A percentile compares a stretch with the other conserved stretches of the same genome.
phyloP scores from a whole-genome alignment of 352 stramenopile species.

The Blastocystis sp. region DNA sequence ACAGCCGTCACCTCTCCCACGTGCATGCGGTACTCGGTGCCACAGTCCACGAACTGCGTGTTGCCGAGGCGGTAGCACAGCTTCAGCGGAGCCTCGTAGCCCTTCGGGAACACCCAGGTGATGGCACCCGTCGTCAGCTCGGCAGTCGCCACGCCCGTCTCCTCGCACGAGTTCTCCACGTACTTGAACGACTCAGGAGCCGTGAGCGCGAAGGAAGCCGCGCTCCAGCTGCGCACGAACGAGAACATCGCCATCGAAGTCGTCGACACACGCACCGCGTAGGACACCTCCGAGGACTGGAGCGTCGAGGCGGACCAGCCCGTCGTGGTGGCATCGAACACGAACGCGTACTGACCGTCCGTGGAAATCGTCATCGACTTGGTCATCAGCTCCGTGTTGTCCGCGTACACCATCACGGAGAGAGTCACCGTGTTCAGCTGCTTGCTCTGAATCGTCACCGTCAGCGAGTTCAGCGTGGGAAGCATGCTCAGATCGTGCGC shows the following conservation, averaged over 20 bases:
- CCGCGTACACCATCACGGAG: background rate
- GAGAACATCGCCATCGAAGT: background rate
- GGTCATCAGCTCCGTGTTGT: background rate
- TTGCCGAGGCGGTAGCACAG: slow-evolving; percentile 12
- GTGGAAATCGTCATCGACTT: background rate
- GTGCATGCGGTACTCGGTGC: slow-evolving; percentile 19
- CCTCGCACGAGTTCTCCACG: background rate
- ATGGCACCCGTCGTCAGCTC: background rate
- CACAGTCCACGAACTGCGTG: background rate
- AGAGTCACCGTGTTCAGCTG: slow-evolving; percentile 1
- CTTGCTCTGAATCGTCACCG: background rate
- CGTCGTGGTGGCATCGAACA: background rate
- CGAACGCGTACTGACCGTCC: background rate
- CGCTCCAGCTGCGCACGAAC: background rate
- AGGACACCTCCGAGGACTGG: background rate
- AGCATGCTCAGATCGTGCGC: background rate
- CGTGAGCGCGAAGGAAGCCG: background rate
- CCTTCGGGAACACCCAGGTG: slow-evolving; percentile 10
- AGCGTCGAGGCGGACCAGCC: background rate
- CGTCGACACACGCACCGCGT: background rate
- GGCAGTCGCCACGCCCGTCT: background rate
- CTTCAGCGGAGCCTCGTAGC: background rate
- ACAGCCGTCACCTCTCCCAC: slow-evolving; percentile 36
- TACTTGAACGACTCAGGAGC: slow-evolving; percentile 22
- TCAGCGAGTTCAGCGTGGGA: background rate